Evolutionary conservation across 1,139 yeast species (phyloP), one percentile per base, ranked within the genome.

Genomic region (Dujonia santamariae): DNA sequence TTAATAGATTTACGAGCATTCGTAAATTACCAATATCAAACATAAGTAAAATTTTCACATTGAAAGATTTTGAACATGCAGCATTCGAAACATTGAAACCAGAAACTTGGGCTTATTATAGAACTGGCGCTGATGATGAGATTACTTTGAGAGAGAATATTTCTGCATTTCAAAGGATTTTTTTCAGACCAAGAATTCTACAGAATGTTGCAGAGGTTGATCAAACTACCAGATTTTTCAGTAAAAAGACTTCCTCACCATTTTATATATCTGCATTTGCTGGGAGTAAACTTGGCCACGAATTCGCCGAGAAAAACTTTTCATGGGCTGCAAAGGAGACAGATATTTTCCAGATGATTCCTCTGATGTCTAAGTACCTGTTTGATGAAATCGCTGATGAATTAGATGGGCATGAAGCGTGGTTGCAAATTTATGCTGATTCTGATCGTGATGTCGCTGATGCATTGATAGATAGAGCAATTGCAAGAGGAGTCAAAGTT

Each of bases 101-200:
- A 59, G 84, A 60, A 7, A 90, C 86, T 0, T 81, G 92, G 85
- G 85, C 85, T 6, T 85, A 85, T 57, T 85, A 83, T 54, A 78
- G 87, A 2, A 77, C 86, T 27, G 95, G 87, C 11, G 72, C 88
- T 7, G 94, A 85, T 51, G 95, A 85, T 55, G 95, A 85, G 59
- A 74, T 85, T 45, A 69, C 92, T 2, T 55, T 82, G 56, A 72
- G 95, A 42, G 94, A 85, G 51, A 85, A 85, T 60, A 92, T 83
- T 50, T 67, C 77, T 39, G 87, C 94, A 2, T 85, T 72, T 59
- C 88, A 81, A 48, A 68, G 92, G 37, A 72, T 85, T 34, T 85
- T 82, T 63, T 85, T 85, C 67, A 75, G 79, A 41, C 95, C 95
- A 20, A 67, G 72, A 36, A 64, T 84, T 11, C 63, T 85, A 35